Conservation (phyloP, 495 filamentous ascomycete species). For the Tetracladium setigerum region DNA sequence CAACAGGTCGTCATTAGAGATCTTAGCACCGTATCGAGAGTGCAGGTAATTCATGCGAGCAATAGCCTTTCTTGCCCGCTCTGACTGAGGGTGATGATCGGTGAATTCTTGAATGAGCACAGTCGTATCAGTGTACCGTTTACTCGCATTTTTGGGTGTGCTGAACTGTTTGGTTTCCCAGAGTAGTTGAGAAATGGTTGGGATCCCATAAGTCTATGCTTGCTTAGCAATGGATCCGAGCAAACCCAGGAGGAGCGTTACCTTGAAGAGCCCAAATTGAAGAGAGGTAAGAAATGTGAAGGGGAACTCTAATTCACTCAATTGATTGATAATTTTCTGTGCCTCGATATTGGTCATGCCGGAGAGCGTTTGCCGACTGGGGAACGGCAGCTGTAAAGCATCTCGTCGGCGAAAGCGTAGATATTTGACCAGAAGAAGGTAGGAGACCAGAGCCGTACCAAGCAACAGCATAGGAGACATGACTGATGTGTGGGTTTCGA, state of each 20-base stretch:
- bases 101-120: conserved; percentile 51
- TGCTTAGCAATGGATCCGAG: not conserved
- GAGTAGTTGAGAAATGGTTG: conserved; percentile 50
- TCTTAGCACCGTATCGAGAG: conserved; percentile 51
- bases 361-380: conserved; percentile 44
- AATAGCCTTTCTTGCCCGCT: conserved; percentile 41
- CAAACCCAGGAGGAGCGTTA: conserved; percentile 13
- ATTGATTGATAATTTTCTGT: conserved; percentile 41
- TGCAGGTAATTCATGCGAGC: conserved; percentile 64
- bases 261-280: conserved; percentile 60
- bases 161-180: conserved; percentile 52
- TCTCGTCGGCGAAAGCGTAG: conserved; percentile 44
- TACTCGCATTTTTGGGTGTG: conserved; percentile 39
- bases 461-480: too few species aligned
- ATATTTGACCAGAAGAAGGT: conserved; percentile 2
- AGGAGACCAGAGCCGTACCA: not conserved
- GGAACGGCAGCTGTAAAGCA: conserved; percentile 41
- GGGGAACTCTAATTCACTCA: conserved; percentile 50
- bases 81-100: conserved; percentile 35
- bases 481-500: too few species aligned
- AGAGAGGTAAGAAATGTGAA: conserved; percentile 45
- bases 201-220: conserved; percentile 56
- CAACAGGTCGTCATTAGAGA: conserved; percentile 56
- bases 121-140: conserved; percentile 58
- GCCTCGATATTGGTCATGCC: conserved; percentile 59